Evolutionary conservation across 257 asterid genomes (phyloP), one percentile per base, ranked within the genome.

Genomic region (Nicotiana attenuata): DNA sequence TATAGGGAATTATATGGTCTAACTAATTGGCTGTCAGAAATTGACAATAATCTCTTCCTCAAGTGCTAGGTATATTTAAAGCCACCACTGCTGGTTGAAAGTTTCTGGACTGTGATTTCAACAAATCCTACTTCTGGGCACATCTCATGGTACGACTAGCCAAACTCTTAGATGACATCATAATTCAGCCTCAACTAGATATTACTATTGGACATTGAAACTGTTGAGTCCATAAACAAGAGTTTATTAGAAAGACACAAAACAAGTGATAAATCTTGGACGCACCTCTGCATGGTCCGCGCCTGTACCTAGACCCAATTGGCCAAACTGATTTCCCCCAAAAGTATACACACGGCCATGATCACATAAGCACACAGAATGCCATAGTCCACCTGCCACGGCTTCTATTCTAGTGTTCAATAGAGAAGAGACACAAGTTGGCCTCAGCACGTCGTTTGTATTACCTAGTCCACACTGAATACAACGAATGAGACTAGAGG

Each of bases 271-370:
- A 29, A 61, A 57, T 73, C 59, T 73, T 45, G 38, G 79, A 83
- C 45, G 66, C 86, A 93, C 97, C 97, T 91, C 92, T 77, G 90
- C 85, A 63, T 88, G 92, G 61, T 90, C 94, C 56, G 89, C 76
- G 81, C 85, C 85, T 65, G 91, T 87, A 83, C 94, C 94, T 86
- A 91, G 60, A 61, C 97, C 97, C 86, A 93, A 84, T 78, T 93
- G 96, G 83, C 97, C 94, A 80, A 93, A 93, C 86, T 93, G 97
- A 82, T 93, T 93, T 81, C 96, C 97, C 41, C 97, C 97, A 88
- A 91, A 91, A 4, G 90, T 88, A 77, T 87, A 86, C 71, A 93
- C 90, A 38, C 86, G 88, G 3, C 96, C 96, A 77, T 87, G 86
- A 14, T 88, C 83, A 73, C 86, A 77, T 78, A 89, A 81, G 83